phyloP scores from a whole-genome alignment of 73 alveolate genomes.

The Paramecium tetraurelia region DNA sequence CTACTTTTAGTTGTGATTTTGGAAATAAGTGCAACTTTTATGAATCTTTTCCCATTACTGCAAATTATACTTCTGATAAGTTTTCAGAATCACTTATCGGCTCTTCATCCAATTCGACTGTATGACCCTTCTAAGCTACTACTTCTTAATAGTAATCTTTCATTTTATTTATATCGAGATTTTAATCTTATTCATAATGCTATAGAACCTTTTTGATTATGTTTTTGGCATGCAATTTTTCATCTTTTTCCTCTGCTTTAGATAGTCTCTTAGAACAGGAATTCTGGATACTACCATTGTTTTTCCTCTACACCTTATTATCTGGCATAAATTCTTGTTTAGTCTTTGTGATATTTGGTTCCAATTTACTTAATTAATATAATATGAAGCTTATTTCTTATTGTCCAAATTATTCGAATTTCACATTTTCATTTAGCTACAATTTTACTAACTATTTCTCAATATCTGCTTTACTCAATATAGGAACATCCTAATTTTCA shows the following conservation, averaged over 20 bases:
- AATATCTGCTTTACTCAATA: neutral
- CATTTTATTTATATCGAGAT: neutral
- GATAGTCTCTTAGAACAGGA: neutral
- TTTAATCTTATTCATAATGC: neutral
- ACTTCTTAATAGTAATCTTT: neutral
- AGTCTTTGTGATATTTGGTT: neutral
- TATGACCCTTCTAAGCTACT: neutral
- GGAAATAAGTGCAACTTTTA: neutral
- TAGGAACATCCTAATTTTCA: neutral
- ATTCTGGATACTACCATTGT: neutral
- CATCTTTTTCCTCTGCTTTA: neutral
- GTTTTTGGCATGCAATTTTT: neutral
- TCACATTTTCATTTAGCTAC: neutral
- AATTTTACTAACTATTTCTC: neutral
- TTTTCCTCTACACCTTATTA: neutral
- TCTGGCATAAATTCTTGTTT: neutral
- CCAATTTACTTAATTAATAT: neutral
- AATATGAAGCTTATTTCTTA: neutral
- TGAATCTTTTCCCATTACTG: slow-evolving; percentile 14
- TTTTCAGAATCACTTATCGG: neutral
- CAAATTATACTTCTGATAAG: slow-evolving; percentile 23
- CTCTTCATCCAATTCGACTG: slow-evolving; percentile 21
- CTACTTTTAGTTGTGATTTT: neutral
- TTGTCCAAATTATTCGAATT: neutral
- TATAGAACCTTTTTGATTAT: neutral